Percentiles rank a stretch among this genome's conserved stretches.
Conservation (phyloP, 257 asterid species). For the Solanum chilense region DNA sequence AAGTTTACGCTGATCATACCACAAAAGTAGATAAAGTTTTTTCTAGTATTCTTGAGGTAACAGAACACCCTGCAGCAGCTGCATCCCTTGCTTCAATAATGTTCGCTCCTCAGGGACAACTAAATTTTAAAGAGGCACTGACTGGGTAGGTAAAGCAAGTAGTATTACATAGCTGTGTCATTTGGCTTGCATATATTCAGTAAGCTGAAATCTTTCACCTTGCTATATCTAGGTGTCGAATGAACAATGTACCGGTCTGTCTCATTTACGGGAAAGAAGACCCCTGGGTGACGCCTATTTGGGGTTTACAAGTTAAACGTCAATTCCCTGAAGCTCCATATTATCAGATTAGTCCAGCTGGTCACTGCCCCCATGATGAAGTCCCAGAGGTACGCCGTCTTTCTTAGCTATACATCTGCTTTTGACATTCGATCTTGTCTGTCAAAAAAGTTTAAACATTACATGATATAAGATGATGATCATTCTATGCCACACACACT, state of each 20-base stretch:
- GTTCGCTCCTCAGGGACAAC: conserved; percentile 71
- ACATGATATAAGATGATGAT: not conserved
- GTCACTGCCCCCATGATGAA: conserved; percentile 99
- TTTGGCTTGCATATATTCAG: not conserved
- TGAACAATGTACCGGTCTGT: conserved; percentile 52
- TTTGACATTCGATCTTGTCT: not conserved
- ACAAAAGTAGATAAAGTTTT: conserved; percentile 73
- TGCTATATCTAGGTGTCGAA: conserved; percentile 44
- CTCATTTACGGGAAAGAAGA: conserved; percentile 90
- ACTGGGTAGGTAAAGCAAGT: conserved; percentile 32
- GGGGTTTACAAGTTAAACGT: conserved; percentile 57
- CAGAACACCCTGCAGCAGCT: conserved; percentile 94
- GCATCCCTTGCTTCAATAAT: conserved; percentile 86
- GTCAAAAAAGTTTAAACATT: not conserved
- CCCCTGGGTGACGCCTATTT: conserved; percentile 88
- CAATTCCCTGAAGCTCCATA: conserved; percentile 73
- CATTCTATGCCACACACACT: not conserved
- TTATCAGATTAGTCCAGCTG: conserved; percentile 90
- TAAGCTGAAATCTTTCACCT: not conserved
- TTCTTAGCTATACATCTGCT: not conserved
- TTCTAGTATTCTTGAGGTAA: conserved; percentile 49
- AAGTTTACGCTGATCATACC: conserved; percentile 81
- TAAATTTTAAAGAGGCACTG: conserved; percentile 63
- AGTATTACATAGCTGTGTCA: not conserved
- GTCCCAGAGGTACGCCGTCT: conserved; percentile 73